Evolutionary conservation across 1,284 basidiomycete species (phyloP), one percentile per base, ranked within the genome.

Genomic region (Takashimella koratensis): DNA sequence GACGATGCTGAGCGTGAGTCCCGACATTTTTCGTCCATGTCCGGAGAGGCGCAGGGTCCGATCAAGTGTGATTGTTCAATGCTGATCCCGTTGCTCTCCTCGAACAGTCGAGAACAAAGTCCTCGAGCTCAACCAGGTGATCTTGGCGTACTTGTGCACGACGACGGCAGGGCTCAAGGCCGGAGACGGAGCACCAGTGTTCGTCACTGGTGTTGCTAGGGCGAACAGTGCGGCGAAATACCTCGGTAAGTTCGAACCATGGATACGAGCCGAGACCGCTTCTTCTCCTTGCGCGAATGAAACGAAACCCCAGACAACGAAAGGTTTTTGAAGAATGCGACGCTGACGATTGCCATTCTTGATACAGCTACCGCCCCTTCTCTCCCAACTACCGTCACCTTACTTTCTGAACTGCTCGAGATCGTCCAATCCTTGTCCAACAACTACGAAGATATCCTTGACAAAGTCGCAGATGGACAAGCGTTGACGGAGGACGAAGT

Each of bases 1-100:
- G 89, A 93, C 45, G 24, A 22, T 8, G n/a, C 46, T 5, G 30
- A 46, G 40, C 23, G 61, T 61, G 47, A 45, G 78, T 57, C 53
- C n/a, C n/a, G n/a, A n/a, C n/a, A n/a, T n/a, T n/a, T n/a, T n/a
- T n/a, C n/a, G n/a, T n/a, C n/a, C n/a, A n/a, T n/a, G n/a, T n/a
- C n/a, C n/a, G n/a, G n/a, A n/a, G n/a, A n/a, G n/a, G n/a, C n/a
- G n/a, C n/a, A n/a, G n/a, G n/a, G n/a, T n/a, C n/a, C n/a, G n/a
- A n/a, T n/a, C n/a, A n/a, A n/a, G n/a, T n/a, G n/a, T n/a, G n/a
- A n/a, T n/a, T n/a, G n/a, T n/a, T n/a, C n/a, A n/a, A n/a, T n/a
- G n/a, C n/a, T n/a, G n/a, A n/a, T n/a, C n/a, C n/a, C n/a, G n/a
- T n/a, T n/a, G n/a, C n/a, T n/a, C n/a, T n/a, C n/a, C n/a, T n/a